Conservation (phyloP, 2,329 filamentous ascomycete genomes). For the Fusarium chlamydosporum region DNA sequence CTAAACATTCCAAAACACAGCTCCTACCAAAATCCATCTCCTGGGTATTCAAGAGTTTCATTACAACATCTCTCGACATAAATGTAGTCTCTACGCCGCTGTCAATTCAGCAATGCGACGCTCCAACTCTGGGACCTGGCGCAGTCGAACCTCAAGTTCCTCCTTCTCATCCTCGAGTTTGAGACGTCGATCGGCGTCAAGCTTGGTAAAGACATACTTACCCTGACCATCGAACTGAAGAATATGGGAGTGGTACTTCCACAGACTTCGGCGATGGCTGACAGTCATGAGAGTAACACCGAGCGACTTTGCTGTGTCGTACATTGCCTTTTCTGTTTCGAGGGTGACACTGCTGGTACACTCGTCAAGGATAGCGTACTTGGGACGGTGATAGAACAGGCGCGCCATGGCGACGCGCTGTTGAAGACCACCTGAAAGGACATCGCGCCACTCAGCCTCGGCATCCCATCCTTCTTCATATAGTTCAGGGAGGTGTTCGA, state of each 20-base stretch:
- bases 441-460: slow-evolving; percentile 96
- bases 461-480: slow-evolving; percentile 88
- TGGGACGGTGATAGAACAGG: slow-evolving; percentile 90
- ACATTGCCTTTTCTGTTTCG: slow-evolving; percentile 96
- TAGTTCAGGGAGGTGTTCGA: slow-evolving; percentile 84
- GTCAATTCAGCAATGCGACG: slow-evolving; percentile 85
- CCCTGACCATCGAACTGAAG: slow-evolving; percentile 97
- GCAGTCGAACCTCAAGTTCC: slow-evolving; percentile 86
- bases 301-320: slow-evolving; percentile 91
- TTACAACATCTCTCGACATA: neutral
- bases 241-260: slow-evolving; percentile 96
- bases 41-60: slow-evolving; percentile 21
- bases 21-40: slow-evolving; percentile 3
- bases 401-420: slow-evolving; percentile 97
- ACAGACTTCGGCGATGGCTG: slow-evolving; percentile 88
- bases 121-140: slow-evolving; percentile 90
- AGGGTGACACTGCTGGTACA: slow-evolving; percentile 96
- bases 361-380: slow-evolving; percentile 96
- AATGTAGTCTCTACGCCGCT: slow-evolving; percentile 37
- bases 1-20: slow-evolving; percentile 10
- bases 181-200: slow-evolving; percentile 89
- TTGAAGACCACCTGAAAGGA: slow-evolving; percentile 91
- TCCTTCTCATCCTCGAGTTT: slow-evolving; percentile 96
- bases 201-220: slow-evolving; percentile 86
- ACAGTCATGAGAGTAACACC: slow-evolving; percentile 98